Evolutionary conservation across 2,329 filamentous ascomycete species (phyloP), one percentile per base, ranked within the genome.

Genomic region (Colletotrichum karsti): DNA sequence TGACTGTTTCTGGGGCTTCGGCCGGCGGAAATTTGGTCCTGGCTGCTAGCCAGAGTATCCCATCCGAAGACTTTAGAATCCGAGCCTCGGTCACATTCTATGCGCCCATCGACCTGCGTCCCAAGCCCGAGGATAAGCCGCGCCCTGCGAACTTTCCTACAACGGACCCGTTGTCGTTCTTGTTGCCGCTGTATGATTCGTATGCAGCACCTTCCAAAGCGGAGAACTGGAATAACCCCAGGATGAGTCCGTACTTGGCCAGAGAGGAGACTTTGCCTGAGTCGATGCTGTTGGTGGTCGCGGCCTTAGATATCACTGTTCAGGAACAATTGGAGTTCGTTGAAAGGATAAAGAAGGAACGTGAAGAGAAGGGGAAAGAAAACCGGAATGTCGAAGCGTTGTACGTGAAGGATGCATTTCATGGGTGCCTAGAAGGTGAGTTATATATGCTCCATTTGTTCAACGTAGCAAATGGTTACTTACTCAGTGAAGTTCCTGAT

Each of bases 11-110:
- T 26, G 84, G 84, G 1, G 78, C 78, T 30, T 84, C 81, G 1
- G 80, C 80, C 0, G 84, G 85, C 7, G 83, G 77, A 0, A 84
- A 81, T 66, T 73, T 86, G 7, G 82, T 80, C 3, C 63, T 86
- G 7, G 76, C 77, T 2, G 72, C 76, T 2, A 74, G 74, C 22
- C 75, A 76, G 57, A 26, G 5, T 3, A 24, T 28, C 13, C 6
- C 44, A 1, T 18, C 46, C 13, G 26, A 26, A 2, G 61, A 42
- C 15, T 59, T 37, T 8, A 73, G 75, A 9, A 74, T 80, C n/a
- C 81, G 80, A 63, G 83, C 77, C 2, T 73, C 76, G 15, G 74
- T 83, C 4, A 80, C 75, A 0, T 82, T 83, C 63, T 84, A 82
- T 58, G 77, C 77, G 0, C 72, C 75, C 7, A 73, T 83, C 7